Conservation (phyloP, 106 monocot species). For the Dendrobium huoshanense region DNA sequence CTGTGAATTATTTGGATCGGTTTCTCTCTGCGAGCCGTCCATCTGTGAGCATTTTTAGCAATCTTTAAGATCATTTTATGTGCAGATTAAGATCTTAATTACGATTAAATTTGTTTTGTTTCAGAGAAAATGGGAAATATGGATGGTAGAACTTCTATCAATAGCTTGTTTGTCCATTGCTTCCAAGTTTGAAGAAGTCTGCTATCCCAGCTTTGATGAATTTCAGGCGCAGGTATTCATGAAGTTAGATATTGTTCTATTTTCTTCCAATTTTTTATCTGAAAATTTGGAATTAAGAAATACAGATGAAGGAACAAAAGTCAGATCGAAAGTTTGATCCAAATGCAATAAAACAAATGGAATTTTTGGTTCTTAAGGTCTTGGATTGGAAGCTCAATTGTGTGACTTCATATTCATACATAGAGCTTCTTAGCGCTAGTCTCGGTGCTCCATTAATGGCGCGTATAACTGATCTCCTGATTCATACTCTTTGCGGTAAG, state of each 20-base stretch:
- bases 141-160: slow-evolving; percentile 77
- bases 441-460: background rate
- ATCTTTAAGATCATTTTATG: background rate
- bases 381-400: slow-evolving; percentile 64
- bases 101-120: background rate
- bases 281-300: background rate
- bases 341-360: slow-evolving; percentile 57
- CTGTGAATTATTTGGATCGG: slow-evolving; percentile 66
- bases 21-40: slow-evolving; percentile 44
- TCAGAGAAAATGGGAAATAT: slow-evolving; percentile 55
- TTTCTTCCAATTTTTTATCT: background rate
- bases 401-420: slow-evolving; percentile 56
- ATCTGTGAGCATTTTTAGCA: slow-evolving; percentile 17
- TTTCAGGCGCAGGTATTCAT: slow-evolving; percentile 22
- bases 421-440: slow-evolving; percentile 19
- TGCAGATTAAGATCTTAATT: background rate
- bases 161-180: slow-evolving; percentile 68
- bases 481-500: slow-evolving; percentile 39
- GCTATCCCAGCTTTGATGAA: slow-evolving; percentile 39
- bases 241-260: background rate
- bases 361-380: slow-evolving; percentile 58
- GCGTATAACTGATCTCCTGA: slow-evolving; percentile 23
- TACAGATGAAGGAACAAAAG: slow-evolving; percentile 48
- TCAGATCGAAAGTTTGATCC: slow-evolving; percentile 28
- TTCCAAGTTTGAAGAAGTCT: slow-evolving; percentile 62